Base-by-base conservation (phyloP, 108 stramenopile species). In the Nitzschia putrida region DNA sequence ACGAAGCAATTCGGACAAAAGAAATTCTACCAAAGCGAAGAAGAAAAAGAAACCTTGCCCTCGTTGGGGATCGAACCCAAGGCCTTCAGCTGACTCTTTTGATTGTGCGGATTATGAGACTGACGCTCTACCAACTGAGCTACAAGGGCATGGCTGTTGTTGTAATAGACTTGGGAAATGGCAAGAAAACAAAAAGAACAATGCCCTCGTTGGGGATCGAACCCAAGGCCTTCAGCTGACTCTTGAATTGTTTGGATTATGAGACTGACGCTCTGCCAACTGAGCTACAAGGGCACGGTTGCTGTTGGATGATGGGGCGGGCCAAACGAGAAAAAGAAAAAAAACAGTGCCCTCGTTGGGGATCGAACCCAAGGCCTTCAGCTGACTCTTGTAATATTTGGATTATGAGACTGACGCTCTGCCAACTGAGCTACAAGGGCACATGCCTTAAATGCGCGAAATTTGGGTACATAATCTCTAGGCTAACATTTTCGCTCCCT, bases 401-500 rank as follows among this genome's bases (percentile, higher is more conserved):
- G 68, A 49, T 69, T 69, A 69, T 69, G 68, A 69, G 68, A 69
- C 68, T 52, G 44, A 69, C 68, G 68, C 68, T 69, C 68, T 69
- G 53, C 68, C 68, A 21, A 69, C 68, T 69, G 68, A 69, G 68
- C 68, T 69, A 69, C 51, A 69, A 53, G 68, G 68, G 68, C 68
- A 43, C 47, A 34, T 34, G 4, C 29, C 29, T 34, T 34, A 34
- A 34, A 34, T 34, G 29, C 4, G 29, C 1, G 29, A 34, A 34
- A 34, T 34, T 34, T 34, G 29, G 4, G 29, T 34, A 34, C 4
- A 34, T 4, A 34, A 34, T 3, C 3, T 34, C 4, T 3, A 3
- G 4, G 29, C 1, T 3, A 1, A 34, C 29, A 34, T 34, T 34
- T 34, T 34, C 29, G 29, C 29, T 34, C 29, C 4, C 29, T 4